Percentiles rank a stretch among this genome's conserved stretches.
These are phyloP conservation scores for Marasmius sp. DNA, from an alignment of 1,284 basidiomycete genomes.

Conservation along the genomic window DNA sequence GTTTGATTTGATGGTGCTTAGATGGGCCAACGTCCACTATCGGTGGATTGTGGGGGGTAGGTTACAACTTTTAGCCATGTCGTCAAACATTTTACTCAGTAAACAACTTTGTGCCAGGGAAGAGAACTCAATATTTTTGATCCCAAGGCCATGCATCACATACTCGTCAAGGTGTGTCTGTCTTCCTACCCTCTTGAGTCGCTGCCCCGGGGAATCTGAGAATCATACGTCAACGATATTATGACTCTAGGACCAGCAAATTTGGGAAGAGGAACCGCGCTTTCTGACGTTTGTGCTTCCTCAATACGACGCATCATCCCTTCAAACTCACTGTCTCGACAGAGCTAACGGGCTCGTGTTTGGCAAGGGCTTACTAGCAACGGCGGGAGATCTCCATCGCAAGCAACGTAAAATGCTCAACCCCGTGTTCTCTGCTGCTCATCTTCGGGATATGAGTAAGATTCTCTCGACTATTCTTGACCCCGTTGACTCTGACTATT, in stretches of 20 bases:
- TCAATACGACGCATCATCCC: neutral
- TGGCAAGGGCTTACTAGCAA: conserved; percentile 2
- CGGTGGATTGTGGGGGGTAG: neutral
- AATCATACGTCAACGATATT: neutral
- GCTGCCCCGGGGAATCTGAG: no score
- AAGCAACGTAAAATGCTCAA: conserved; percentile 13
- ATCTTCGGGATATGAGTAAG: conserved; percentile 12
- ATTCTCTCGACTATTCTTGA: neutral
- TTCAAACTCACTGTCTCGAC: neutral
- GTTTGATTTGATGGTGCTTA: no score
- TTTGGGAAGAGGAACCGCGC: neutral
- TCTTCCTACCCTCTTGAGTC: no score
- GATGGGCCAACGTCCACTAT: neutral
- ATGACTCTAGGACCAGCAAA: conserved; percentile 1
- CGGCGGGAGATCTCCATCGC: conserved; percentile 7
- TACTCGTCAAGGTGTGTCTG: conserved; percentile 26
- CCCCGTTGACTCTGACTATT: neutral
- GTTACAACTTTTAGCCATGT: neutral
- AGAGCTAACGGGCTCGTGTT: conserved; percentile 1
- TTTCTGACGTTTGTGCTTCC: conserved; percentile 4
- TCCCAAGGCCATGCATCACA: conserved; percentile 32
- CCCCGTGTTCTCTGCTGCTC: conserved; percentile 12
- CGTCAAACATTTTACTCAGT: neutral
- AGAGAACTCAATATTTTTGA: conserved; percentile 29
- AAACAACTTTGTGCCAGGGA: conserved; percentile 13